Base-by-base conservation (phyloP, 345 rosid genomes). In the Hibiscus mutabilis region DNA sequence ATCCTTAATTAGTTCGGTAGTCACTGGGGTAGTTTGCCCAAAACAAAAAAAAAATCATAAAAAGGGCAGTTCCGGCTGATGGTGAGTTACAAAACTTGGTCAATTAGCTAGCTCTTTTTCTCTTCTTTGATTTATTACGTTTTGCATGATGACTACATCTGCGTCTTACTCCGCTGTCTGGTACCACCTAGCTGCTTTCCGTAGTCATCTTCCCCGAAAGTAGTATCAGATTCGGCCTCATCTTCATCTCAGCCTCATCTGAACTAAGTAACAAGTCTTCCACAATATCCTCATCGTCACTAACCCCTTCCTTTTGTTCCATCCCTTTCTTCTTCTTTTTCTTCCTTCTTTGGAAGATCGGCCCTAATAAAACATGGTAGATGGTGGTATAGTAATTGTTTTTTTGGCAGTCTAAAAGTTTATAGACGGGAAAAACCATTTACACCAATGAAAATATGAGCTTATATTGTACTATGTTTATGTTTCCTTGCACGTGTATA, bases 261-360 rank as follows among this genome's bases (percentile, higher is more conserved):
- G 98, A 92, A 77, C 99, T 92, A 33, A 92, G 84, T 56, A 90
- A 83, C 77, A 90, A 82, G 75, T 95, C 99, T 79, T 89, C 96
- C 66, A 95, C 92, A 66, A 92, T 77, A 42, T 95, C 99, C 78
- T 92, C 97, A 46, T 89, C 98, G 42, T 70, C 70, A 61, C 76
- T 84, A 6, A 59, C 77, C 16, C 73, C 78, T 63, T 79, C 88
- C 3, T 74, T 72, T 57, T 60, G 77, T 73, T 60, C 63, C 44
- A 15, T 73, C 58, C 59, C 80, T 74, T 62, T 81, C 71, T 79
- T 78, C 76, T 76, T 84, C 47, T 84, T 78, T 78, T 84, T 75
- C 70, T 81, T 78, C 78, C 70, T 83, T 86, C 78, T 82, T 79
- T 0, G 75, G 49, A 72, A 79, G 77, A 74, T 82, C 82, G 33